Evolutionary conservation across 805 yeast genomes (phyloP).

Genomic region (Priceomyces melissophilus): DNA sequence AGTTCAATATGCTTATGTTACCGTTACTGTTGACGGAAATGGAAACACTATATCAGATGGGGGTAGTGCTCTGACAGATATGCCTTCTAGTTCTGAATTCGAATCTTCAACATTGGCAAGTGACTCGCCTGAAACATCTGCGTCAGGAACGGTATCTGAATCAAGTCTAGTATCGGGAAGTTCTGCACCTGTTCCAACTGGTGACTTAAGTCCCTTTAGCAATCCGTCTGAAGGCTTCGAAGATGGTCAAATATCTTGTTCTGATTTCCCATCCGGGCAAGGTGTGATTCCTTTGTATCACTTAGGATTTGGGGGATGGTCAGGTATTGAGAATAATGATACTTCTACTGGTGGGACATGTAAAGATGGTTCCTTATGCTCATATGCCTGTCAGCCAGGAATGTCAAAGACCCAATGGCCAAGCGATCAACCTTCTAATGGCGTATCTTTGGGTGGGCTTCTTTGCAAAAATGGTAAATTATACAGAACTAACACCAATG

Average conservation of each 20-base stretch:
- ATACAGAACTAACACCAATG: constrained; percentile 66
- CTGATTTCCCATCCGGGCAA: constrained; percentile 71
- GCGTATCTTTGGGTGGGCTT: constrained; percentile 93
- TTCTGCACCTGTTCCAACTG: constrained; percentile 33
- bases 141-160: constrained; percentile 28
- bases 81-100: constrained; percentile 5
- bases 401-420: constrained; percentile 99
- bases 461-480: constrained; percentile 80
- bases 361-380: constrained; percentile 89
- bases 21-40: constrained; percentile 41
- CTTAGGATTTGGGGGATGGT: constrained; percentile 71
- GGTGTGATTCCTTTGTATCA: constrained; percentile 66
- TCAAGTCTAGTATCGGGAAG: constrained; percentile 9
- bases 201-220: constrained; percentile 50
- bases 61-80: constrained; percentile 8
- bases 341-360: constrained; percentile 67
- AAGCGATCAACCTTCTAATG: constrained; percentile 75
- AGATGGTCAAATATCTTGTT: constrained; percentile 71
- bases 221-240: constrained; percentile 60
- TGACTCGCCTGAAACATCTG: constrained; percentile 8
- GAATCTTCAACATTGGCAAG: constrained; percentile 19
- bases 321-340: constrained; percentile 64
- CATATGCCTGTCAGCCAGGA: constrained; percentile 98
- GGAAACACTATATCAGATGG: constrained; percentile 33
- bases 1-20: constrained; percentile 40